Percentiles rank a stretch among this genome's conserved stretches.
Evolutionary conservation across 345 rosid species (phyloP).

Genomic region (Hibiscus syriacus): DNA sequence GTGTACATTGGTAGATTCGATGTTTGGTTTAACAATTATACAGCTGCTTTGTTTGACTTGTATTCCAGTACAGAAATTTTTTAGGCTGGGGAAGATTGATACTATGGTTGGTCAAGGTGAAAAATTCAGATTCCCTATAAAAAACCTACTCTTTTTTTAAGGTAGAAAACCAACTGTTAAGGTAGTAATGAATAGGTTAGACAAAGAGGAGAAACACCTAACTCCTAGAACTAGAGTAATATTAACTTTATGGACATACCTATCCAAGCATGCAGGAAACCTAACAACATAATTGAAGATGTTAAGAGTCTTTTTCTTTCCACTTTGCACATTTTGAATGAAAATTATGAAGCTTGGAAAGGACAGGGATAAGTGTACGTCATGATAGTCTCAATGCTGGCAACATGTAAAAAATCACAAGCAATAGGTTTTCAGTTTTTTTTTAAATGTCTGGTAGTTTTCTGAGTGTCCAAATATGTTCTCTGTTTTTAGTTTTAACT

Average conservation of each 20-base stretch:
- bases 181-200: not conserved
- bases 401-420: not conserved
- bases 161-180: constrained; percentile 1
- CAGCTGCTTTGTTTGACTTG: not conserved
- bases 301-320: not conserved
- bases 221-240: not conserved
- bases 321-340: not conserved
- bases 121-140: not conserved
- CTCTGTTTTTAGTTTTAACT: no score
- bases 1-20: not conserved
- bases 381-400: not conserved
- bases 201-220: not conserved
- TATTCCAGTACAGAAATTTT: not conserved
- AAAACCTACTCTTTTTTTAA: not conserved
- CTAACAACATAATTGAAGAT: not conserved
- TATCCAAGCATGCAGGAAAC: not conserved
- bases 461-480: not conserved
- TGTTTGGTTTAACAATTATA: not conserved
- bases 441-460: not conserved
- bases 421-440: not conserved
- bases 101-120: not conserved
- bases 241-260: not conserved
- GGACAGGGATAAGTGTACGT: not conserved
- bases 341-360: not conserved
- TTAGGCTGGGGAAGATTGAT: not conserved